A percentile compares a stretch with the other conserved stretches of the same genome.
These are phyloP conservation scores for Mycena rosella DNA, from an alignment of 768 basidiomycete species.

Conservation along the genomic window DNA sequence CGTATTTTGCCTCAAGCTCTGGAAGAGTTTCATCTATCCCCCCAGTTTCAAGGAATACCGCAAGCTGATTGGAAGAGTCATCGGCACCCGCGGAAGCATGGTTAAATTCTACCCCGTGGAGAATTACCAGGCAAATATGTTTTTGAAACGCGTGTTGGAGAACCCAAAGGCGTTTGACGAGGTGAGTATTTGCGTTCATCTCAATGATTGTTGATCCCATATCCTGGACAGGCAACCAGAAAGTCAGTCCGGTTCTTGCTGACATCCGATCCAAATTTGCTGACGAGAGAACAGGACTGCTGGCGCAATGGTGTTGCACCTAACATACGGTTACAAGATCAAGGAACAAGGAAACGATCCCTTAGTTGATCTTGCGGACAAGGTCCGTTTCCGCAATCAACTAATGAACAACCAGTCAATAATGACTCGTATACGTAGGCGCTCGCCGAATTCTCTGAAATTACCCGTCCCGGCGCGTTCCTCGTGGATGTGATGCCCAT, in stretches of 20 bases:
- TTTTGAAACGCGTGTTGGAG: constrained; percentile 53
- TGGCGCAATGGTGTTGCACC: constrained; percentile 58
- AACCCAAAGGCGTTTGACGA: constrained; percentile 44
- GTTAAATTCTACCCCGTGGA: constrained; percentile 53
- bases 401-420: not conserved
- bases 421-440: constrained; percentile 40
- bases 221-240: constrained; percentile 39
- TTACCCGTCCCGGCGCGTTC: constrained; percentile 58
- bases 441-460: constrained; percentile 53
- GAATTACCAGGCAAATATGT: constrained; percentile 54
- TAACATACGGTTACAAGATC: constrained; percentile 59
- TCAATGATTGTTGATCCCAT: constrained; percentile 33
- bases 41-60: constrained; percentile 40
- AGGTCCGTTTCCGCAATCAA: not conserved
- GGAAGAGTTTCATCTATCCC: too few species aligned
- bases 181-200: constrained; percentile 25
- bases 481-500: constrained; percentile 66
- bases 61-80: constrained; percentile 55
- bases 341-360: constrained; percentile 52
- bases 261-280: not conserved
- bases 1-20: too few species aligned
- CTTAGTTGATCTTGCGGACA: constrained; percentile 54
- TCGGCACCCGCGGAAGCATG: constrained; percentile 55
- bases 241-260: constrained; percentile 33
- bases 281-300: constrained; percentile 48